Conservation (phyloP, 805 yeast species). For the Ogataea glucozyma region DNA sequence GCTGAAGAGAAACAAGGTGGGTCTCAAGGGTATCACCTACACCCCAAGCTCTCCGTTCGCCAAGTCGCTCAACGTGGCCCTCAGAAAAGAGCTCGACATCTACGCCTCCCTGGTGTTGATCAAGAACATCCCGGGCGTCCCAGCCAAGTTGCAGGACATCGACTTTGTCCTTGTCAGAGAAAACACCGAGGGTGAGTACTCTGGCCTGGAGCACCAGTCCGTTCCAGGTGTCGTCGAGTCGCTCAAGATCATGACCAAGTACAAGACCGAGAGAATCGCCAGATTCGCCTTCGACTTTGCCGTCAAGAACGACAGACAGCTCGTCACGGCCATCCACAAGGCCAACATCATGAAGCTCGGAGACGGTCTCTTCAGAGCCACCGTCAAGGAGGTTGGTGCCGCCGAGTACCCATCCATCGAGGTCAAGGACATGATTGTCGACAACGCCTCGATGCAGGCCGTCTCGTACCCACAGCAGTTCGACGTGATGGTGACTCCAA, state of each 20-base stretch:
- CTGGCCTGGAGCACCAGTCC: slow-evolving; percentile 96
- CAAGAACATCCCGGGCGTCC: slow-evolving; percentile 92
- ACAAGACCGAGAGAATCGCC: slow-evolving; percentile 95
- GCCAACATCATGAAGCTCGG: slow-evolving; percentile 99
- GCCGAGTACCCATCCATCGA: slow-evolving; percentile 82
- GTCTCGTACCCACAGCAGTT: slow-evolving; percentile 98
- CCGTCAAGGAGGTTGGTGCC: slow-evolving; percentile 83
- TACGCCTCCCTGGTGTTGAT: slow-evolving; percentile 93
- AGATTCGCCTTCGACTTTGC: slow-evolving; percentile 97
- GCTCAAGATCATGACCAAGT: slow-evolving; percentile 88
- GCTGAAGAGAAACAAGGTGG: slow-evolving; percentile 93
- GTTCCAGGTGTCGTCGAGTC: slow-evolving; percentile 98
- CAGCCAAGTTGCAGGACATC: slow-evolving; percentile 83
- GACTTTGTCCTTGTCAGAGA: slow-evolving; percentile 96
- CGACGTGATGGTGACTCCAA: slow-evolving; percentile 96
- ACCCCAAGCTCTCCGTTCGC: slow-evolving; percentile 80
- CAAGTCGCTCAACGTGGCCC: slow-evolving; percentile 90
- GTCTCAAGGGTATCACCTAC: slow-evolving; percentile 93
- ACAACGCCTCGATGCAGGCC: slow-evolving; percentile 99
- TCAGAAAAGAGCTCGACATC: slow-evolving; percentile 94
- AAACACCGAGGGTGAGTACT: slow-evolving; percentile 98
- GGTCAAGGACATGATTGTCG: slow-evolving; percentile 93
- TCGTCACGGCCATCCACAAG: slow-evolving; percentile 96
- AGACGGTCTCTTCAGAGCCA: slow-evolving; percentile 95
- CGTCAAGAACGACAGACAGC: slow-evolving; percentile 83